Evolutionary conservation across 2,329 filamentous ascomycete species (phyloP).

Genomic region (Colletotrichum scovillei): DNA sequence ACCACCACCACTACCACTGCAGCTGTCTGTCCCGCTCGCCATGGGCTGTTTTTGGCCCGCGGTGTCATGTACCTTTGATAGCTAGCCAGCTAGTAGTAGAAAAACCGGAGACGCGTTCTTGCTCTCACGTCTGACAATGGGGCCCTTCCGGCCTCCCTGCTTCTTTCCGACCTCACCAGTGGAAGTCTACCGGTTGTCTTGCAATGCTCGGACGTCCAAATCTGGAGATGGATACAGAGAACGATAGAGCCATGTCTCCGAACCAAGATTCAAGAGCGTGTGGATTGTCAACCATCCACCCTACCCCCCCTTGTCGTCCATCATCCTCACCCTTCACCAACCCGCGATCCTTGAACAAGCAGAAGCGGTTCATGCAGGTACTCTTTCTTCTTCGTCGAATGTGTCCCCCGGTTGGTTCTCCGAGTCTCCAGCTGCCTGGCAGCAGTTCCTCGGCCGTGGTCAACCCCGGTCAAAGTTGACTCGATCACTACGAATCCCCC

Average conservation of each 20-base stretch:
- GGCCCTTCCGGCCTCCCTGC: constrained; percentile 28
- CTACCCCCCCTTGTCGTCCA: constrained; percentile 22
- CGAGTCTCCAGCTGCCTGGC: constrained; percentile 30
- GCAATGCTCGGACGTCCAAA: constrained; percentile 20
- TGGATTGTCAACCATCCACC: neutral
- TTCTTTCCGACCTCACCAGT: constrained; percentile 25
- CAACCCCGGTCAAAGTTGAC: constrained; percentile 20
- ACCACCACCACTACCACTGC: constrained; percentile 21
- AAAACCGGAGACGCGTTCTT: neutral
- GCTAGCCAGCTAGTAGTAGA: neutral
- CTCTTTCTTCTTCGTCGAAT: constrained; percentile 32
- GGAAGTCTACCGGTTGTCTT: constrained; percentile 26
- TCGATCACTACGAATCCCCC: constrained; percentile 15
- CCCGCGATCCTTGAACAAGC: constrained; percentile 27
- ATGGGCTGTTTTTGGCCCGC: neutral
- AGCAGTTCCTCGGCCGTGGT: constrained; percentile 25
- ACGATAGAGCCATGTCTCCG: neutral
- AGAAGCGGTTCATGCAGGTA: constrained; percentile 37
- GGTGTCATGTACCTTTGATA: neutral
- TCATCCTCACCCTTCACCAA: constrained; percentile 30
- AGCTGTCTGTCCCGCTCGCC: constrained; percentile 5
- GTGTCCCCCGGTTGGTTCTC: constrained; percentile 5
- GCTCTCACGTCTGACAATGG: constrained; percentile 21
- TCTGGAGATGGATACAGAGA: constrained; percentile 16
- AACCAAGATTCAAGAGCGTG: neutral